phyloP scores from a whole-genome alignment of 306 rosid genomes.

The Amphicarpaea edgeworthii region DNA sequence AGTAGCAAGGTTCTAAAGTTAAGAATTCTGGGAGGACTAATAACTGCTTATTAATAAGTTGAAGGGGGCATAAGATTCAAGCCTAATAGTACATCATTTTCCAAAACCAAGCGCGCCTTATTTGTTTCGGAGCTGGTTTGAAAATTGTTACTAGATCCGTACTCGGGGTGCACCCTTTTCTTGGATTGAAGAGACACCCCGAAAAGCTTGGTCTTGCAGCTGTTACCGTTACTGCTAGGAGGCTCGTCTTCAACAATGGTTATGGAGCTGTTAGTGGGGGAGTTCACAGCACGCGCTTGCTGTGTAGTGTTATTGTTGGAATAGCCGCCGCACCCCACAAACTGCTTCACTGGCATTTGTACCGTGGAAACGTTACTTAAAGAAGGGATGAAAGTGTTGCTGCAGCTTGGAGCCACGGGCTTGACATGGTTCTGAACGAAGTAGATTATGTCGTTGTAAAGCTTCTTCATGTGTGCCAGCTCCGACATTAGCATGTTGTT shows the following conservation, averaged over 20 bases:
- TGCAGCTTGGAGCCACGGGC: slow-evolving; percentile 78
- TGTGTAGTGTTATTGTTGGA: slow-evolving; percentile 33
- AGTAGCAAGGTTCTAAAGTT: neutral
- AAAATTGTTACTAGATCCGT: slow-evolving; percentile 48
- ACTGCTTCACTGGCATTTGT: slow-evolving; percentile 57
- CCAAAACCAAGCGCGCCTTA: slow-evolving; percentile 65
- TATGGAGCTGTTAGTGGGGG: slow-evolving; percentile 67
- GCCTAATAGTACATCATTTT: slow-evolving; percentile 66
- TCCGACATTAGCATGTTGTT: slow-evolving; percentile 80
- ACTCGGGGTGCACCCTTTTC: slow-evolving; percentile 83
- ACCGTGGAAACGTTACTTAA: slow-evolving; percentile 35
- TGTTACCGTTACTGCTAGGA: slow-evolving; percentile 40
- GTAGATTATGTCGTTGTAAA: slow-evolving; percentile 84
- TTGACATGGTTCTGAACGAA: slow-evolving; percentile 90
- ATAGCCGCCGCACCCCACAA: slow-evolving; percentile 54
- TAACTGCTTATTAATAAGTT: slow-evolving; percentile 28
- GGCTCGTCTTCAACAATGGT: slow-evolving; percentile 61
- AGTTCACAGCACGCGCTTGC: slow-evolving; percentile 52
- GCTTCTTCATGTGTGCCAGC: slow-evolving; percentile 82
- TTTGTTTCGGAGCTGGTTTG: slow-evolving; percentile 46
- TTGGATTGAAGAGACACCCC: slow-evolving; percentile 83
- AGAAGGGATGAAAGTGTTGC: slow-evolving; percentile 68
- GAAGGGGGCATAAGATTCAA: slow-evolving; percentile 92
- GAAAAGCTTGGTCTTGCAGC: slow-evolving; percentile 79
- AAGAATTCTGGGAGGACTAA: slow-evolving; percentile 34